Evolutionary conservation across 23 red algal genomes (phyloP).

Genomic region (Rhodosorus marinus): DNA sequence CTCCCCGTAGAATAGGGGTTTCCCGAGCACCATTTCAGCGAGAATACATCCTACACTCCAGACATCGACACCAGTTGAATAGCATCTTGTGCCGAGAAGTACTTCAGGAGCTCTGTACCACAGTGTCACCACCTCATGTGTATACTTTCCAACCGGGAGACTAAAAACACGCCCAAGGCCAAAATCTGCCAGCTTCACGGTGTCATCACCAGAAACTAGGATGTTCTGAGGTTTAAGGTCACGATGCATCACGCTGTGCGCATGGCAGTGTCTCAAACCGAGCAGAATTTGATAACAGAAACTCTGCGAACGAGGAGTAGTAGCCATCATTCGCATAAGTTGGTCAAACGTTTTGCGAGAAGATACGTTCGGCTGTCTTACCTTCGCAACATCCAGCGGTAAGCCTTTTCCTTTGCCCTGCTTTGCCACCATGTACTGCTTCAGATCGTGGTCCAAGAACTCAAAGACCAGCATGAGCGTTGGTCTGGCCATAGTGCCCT

Average conservation of each 20-base stretch:
- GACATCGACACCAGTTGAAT: slow-evolving; percentile 86
- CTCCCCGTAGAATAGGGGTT: slow-evolving; percentile 76
- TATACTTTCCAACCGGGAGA: slow-evolving; percentile 86
- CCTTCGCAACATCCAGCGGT: slow-evolving; percentile 26
- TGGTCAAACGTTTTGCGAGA: not conserved
- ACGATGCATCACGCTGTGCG: slow-evolving; percentile 66
- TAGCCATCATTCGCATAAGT: not conserved
- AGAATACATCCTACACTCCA: slow-evolving; percentile 95
- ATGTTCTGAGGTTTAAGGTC: slow-evolving; percentile 99
- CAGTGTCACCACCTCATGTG: slow-evolving; percentile 98
- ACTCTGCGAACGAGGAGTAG: slow-evolving; percentile 1
- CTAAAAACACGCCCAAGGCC: slow-evolving; percentile 76
- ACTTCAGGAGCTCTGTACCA: slow-evolving; percentile 99
- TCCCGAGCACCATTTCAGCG: slow-evolving; percentile 75
- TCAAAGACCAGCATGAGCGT: slow-evolving; percentile 90
- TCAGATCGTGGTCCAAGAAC: slow-evolving; percentile 84
- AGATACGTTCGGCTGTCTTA: not conserved
- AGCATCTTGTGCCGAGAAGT: slow-evolving; percentile 69
- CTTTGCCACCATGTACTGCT: slow-evolving; percentile 73
- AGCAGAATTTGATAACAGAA: slow-evolving; percentile 85
- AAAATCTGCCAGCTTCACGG: slow-evolving; percentile 93
- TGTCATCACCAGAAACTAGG: slow-evolving; percentile 44
- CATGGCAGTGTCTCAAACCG: slow-evolving; percentile 68
- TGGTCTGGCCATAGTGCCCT: slow-evolving; percentile 36
- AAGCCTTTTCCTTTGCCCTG: slow-evolving; percentile 39